These are phyloP conservation scores for Entomortierella lignicola DNA, from an alignment of 192 early-diverging fungal species.

Conservation along the genomic window DNA sequence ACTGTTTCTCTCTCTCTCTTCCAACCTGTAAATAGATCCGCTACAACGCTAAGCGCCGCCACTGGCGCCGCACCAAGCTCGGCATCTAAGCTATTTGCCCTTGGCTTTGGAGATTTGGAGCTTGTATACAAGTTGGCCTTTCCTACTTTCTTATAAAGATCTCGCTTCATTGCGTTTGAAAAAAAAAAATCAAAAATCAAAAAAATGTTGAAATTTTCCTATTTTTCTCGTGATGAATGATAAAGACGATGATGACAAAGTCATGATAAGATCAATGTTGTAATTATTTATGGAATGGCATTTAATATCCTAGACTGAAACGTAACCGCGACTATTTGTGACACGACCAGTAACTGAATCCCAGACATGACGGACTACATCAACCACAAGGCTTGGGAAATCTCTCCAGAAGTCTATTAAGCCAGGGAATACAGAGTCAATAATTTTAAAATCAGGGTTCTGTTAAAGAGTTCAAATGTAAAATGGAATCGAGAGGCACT, in stretches of 20 bases:
- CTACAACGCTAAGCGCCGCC: conserved; percentile 98
- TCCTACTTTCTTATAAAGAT: conserved; percentile 44
- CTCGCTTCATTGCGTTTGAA: conserved; percentile 46
- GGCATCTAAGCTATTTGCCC: conserved; percentile 77
- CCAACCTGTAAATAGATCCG: conserved; percentile 57
- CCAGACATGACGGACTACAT: conserved; percentile 46
- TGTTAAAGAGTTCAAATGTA: background rate
- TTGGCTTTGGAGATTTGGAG: conserved; percentile 21
- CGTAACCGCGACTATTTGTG: conserved; percentile 22
- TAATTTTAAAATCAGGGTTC: background rate
- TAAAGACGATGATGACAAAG: background rate
- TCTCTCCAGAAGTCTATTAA: conserved; percentile 45
- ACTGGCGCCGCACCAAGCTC: conserved; percentile 99
- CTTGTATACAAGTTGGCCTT: conserved; percentile 17
- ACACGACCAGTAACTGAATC: conserved; percentile 39
- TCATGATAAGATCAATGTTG: background rate
- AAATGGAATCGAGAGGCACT: background rate
- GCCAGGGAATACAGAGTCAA: background rate
- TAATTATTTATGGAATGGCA: background rate
- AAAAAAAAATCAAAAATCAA: conserved; percentile 7
- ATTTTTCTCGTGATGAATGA: background rate
- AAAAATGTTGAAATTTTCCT: too few relatives aligned
- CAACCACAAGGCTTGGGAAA: conserved; percentile 38
- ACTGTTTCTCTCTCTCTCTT: conserved; percentile 7
- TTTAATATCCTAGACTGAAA: conserved; percentile 17